Conservation (phyloP, 306 rosid genomes). For the Begonia masoniana region DNA sequence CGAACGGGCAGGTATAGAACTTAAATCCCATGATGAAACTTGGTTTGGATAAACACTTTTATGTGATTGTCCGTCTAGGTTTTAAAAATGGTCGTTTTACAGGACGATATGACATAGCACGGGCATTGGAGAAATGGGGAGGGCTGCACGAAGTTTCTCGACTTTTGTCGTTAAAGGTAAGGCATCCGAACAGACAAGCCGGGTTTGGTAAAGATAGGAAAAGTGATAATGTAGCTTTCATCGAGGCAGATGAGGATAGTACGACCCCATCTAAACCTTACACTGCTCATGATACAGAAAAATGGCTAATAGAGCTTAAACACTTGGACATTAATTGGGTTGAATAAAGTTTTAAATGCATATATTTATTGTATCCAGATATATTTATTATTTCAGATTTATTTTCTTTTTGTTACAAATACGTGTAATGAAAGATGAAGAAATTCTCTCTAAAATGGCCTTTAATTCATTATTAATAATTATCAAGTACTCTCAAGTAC, state of each 20-base stretch:
- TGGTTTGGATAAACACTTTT: not conserved
- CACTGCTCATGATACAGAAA: conserved; percentile 54
- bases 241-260: conserved; percentile 25
- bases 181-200: conserved; percentile 46
- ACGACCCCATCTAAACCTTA: conserved; percentile 31
- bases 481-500: too few species aligned
- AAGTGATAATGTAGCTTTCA: conserved; percentile 19
- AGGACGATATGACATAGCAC: conserved; percentile 90
- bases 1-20: conserved; percentile 75
- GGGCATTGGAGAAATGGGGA: conserved; percentile 90
- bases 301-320: conserved; percentile 60
- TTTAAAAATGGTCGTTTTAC: not conserved
- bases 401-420: too few species aligned
- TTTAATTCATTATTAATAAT: too few species aligned
- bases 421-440: too few species aligned
- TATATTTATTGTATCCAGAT: not conserved
- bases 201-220: conserved; percentile 35
- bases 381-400: too few species aligned
- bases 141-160: conserved; percentile 90
- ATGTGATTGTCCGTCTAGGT: not conserved
- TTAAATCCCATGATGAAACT: not conserved
- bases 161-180: conserved; percentile 60
- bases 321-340: conserved; percentile 74
- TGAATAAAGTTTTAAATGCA: conserved; percentile 26
- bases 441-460: too few species aligned